Conservation (phyloP, 2,329 filamentous ascomycete genomes). For the Dothideomycetes sp. region DNA sequence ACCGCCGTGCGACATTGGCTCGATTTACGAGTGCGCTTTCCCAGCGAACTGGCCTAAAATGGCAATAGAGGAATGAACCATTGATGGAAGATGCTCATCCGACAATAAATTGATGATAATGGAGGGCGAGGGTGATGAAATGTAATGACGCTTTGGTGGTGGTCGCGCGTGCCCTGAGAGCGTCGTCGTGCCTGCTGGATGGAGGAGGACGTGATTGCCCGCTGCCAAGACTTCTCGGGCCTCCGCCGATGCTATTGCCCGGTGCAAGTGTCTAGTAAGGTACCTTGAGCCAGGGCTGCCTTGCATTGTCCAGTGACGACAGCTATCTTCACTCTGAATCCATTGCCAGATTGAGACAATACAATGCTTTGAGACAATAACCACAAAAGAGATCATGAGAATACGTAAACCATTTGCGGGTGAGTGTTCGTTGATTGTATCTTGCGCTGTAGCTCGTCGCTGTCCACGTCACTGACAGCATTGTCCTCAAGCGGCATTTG, state of each 20-base stretch:
- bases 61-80: background rate
- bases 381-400: constrained; percentile 62
- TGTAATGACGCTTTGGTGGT: too few relatives aligned
- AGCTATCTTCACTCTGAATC: too few relatives aligned
- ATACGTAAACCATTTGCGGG: constrained; percentile 84
- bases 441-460: background rate
- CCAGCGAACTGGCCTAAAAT: background rate
- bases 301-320: too few relatives aligned
- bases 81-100: background rate
- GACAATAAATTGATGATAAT: background rate
- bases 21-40: background rate
- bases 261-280: too few relatives aligned
- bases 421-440: constrained; percentile 32
- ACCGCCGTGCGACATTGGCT: background rate
- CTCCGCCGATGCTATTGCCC: too few relatives aligned
- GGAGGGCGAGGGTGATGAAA: background rate
- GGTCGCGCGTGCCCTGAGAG: too few relatives aligned
- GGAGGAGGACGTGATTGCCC: too few relatives aligned
- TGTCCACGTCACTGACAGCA: background rate
- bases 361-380: too few relatives aligned
- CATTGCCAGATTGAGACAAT: too few relatives aligned
- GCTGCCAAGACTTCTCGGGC: too few relatives aligned
- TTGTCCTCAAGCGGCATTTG: constrained; percentile 30
- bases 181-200: too few relatives aligned
- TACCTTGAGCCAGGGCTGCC: too few relatives aligned